phyloP scores from a whole-genome alignment of 108 stramenopile species.

The Pseudonitzschia multiseries region DNA sequence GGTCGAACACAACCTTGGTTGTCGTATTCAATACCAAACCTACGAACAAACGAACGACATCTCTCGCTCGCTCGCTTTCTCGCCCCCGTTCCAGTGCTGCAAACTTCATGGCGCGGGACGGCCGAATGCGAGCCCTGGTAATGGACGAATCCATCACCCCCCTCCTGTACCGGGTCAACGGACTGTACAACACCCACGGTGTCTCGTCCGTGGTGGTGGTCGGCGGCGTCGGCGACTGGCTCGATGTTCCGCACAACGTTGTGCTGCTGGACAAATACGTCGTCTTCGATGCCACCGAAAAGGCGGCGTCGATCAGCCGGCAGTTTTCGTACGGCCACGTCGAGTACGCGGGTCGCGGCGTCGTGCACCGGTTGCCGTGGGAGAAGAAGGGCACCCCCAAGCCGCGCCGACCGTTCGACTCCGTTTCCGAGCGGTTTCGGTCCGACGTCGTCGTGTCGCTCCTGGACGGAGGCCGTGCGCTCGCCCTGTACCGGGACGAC shows the following conservation, averaged over 20 bases:
- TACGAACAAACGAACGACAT: background rate
- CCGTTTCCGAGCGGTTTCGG: conserved; percentile 16
- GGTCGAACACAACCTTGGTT: too few species aligned
- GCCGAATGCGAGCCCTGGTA: conserved; percentile 92
- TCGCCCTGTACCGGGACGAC: conserved; percentile 49
- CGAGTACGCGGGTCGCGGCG: conserved; percentile 87
- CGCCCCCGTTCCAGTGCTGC: too few species aligned
- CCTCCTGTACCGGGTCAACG: conserved; percentile 84
- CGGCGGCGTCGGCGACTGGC: conserved; percentile 94
- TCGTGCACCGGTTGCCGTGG: conserved; percentile 87
- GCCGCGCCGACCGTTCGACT: conserved; percentile 44
- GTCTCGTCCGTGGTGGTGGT: conserved; percentile 90
- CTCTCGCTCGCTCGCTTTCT: too few species aligned
- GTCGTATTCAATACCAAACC: background rate
- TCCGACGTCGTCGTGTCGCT: conserved; percentile 30
- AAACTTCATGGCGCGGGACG: conserved; percentile 95
- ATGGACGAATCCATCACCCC: conserved; percentile 96
- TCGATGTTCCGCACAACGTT: conserved; percentile 91
- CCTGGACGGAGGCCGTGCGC: conserved; percentile 63
- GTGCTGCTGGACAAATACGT: conserved; percentile 90
- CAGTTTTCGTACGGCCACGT: conserved; percentile 90
- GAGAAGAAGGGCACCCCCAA: conserved; percentile 53
- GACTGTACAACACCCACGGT: conserved; percentile 72
- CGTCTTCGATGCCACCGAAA: conserved; percentile 78
- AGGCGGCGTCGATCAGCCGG: conserved; percentile 83